Base-by-base conservation (phyloP, 345 rosid genomes). In the Heritiera littoralis region DNA sequence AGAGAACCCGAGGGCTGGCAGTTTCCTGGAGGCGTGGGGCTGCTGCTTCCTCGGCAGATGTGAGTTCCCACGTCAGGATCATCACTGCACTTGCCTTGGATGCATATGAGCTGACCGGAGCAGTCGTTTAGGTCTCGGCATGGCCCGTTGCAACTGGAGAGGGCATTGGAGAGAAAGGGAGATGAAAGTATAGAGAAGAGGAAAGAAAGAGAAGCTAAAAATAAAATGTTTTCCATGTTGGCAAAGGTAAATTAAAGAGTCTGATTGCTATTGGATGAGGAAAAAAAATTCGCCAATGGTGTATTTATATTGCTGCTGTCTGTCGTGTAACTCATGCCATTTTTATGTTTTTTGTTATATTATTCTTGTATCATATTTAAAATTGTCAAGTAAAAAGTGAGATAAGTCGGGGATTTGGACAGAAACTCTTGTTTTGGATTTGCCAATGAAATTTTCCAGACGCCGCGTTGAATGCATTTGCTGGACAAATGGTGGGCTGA, bases 111-210 rank as follows among this genome's bases (percentile, higher is more conserved):
- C 72, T 84, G 83, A 15, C 90, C 84, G 0, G 28, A 4, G 71
- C 90, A 86, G 72, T 86, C 87, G 23, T 86, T 45, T 2, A 45
- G 30, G 6, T 83, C 75, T 7, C 12, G 59, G 28, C 92, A 85
- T 3, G 77, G 86, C 55, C 86, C 89, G 7, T 80, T 77, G 78
- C 88, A 88, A 2, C 69, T 46, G 70, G 86, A 87, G 46, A 87
- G 14, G 54, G 89, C 86, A 35, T 35, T 32, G 3, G 83, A 80
- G 23, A 71, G 74, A 0, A 13, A 2, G 1, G 85, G 61, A 4
- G 66, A 49, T 10, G 43, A 75, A 9, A 75, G 9, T 56, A 74
- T 23, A 18, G 9, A 30, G 11, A 78, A 3, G 69, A 78, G 10
- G 14, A 20, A 11, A 1, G 66, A 74, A 66, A 72, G 80, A 8